Base-by-base conservation (phyloP, 257 asterid genomes). In the Primulina eburnea region DNA sequence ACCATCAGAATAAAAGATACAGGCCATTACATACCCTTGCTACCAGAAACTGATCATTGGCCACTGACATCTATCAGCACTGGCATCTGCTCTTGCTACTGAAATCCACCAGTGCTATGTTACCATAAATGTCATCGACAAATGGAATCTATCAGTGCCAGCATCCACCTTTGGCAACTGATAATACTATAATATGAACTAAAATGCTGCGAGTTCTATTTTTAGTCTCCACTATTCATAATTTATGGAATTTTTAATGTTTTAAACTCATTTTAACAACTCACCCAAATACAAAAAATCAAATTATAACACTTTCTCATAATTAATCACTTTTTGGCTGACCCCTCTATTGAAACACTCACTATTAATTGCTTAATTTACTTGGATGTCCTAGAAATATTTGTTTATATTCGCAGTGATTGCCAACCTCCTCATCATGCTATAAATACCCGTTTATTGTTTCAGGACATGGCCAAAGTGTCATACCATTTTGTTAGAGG, bases 381-480 rank as follows among this genome's bases (percentile, higher is more conserved):
- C 66, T 33, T 30, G 62, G 62, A 53, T 24, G 53, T 69, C 33
- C 37, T 34, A 29, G 58, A 35, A 67, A 50, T 43, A 56, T 21
- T 63, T 76, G 32, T 69, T 33, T 69, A 32, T 76, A 75, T 70
- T 62, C 75, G 66, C 89, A 93, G 96, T 50, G 2, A 50, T 50
- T 17, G 21, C 7, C n/a, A 50, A 50, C 17, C 57, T 50, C 57
- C 61, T 32, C 47, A 65, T 62, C 18, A 59, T 69, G 58, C 37
- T 38, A 18, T 61, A 35, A 65, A 57, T 43, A 35, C 21, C 60
- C 71, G 24, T 67, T 33, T 69, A 28, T 76, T 78, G 70, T 62
- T 74, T 66, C 89, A 93, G 97, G 99, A 93, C 77, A 89, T 90
- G 96, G 87, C 86, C 57, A 93, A 80, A 80, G 92, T 93, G 75